A percentile compares a stretch with the other conserved stretches of the same genome.
These are phyloP conservation scores for Xylaria intraflava DNA, from an alignment of 495 filamentous ascomycete genomes.

Conservation along the genomic window DNA sequence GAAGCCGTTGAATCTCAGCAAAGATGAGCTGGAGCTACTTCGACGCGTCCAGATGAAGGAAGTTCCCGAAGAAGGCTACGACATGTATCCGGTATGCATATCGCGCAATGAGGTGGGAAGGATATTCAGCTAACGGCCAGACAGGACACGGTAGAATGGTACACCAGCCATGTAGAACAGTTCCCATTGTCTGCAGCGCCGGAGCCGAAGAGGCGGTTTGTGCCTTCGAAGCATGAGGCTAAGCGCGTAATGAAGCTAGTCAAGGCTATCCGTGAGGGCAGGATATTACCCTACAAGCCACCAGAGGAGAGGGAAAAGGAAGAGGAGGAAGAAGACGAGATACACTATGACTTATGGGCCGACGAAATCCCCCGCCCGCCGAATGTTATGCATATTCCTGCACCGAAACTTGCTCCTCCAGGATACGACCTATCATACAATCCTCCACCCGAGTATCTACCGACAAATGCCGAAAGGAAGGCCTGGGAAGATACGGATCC, in stretches of 20 bases:
- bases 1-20: slow-evolving; percentile 79
- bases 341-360: slow-evolving; percentile 86
- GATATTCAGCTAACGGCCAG: slow-evolving; percentile 6
- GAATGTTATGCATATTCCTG: slow-evolving; percentile 92
- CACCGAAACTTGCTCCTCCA: slow-evolving; percentile 88
- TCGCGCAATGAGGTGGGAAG: neutral
- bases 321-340: slow-evolving; percentile 58
- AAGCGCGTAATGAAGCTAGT: slow-evolving; percentile 98
- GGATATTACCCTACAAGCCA: slow-evolving; percentile 85
- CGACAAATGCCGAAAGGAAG: slow-evolving; percentile 73
- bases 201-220: slow-evolving; percentile 90
- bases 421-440: slow-evolving; percentile 94
- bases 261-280: slow-evolving; percentile 86
- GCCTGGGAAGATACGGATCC: slow-evolving; percentile 84
- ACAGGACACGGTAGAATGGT: slow-evolving; percentile 82
- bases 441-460: slow-evolving; percentile 91
- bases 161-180: slow-evolving; percentile 78
- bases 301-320: slow-evolving; percentile 67
- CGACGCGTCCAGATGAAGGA: slow-evolving; percentile 88
- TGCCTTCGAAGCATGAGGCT: slow-evolving; percentile 96
- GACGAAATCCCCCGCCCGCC: slow-evolving; percentile 78
- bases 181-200: slow-evolving; percentile 94
- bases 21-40: slow-evolving; percentile 83
- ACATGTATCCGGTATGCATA: slow-evolving; percentile 68
- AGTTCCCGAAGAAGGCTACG: slow-evolving; percentile 75